Evolutionary conservation across 2,329 filamentous ascomycete species (phyloP).

Genomic region (Metarhizium humberi): DNA sequence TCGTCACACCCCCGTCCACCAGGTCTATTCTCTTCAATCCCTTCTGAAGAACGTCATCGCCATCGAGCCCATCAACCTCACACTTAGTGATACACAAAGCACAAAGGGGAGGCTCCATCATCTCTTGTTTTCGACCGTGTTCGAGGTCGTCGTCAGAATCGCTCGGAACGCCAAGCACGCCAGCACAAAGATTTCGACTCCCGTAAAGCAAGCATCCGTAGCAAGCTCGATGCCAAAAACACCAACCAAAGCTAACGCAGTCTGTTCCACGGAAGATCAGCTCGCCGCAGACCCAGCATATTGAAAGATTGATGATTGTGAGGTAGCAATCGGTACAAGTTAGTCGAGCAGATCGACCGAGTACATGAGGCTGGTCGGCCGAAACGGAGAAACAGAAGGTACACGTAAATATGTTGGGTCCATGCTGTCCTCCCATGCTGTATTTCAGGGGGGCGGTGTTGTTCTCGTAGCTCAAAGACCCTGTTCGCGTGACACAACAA

Average conservation of each 20-base stretch:
- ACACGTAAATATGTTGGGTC: constrained; percentile 34
- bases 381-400: constrained; percentile 44
- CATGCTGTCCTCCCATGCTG: neutral
- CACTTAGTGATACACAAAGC: constrained; percentile 32
- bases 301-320: constrained; percentile 40
- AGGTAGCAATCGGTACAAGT: constrained; percentile 38
- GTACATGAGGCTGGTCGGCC: constrained; percentile 24
- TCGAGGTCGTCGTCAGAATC: constrained; percentile 17
- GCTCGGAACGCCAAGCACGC: constrained; percentile 21
- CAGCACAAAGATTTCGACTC: constrained; percentile 26
- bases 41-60: constrained; percentile 25
- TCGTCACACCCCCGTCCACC: constrained; percentile 37
- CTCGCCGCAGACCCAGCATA: constrained; percentile 50
- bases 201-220: constrained; percentile 48
- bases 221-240: constrained; percentile 48
- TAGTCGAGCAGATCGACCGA: constrained; percentile 39
- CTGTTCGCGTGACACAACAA: neutral
- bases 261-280: constrained; percentile 43
- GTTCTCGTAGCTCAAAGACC: neutral
- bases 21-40: constrained; percentile 33
- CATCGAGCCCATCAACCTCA: constrained; percentile 25
- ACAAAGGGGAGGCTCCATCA: constrained; percentile 40
- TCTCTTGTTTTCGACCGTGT: constrained; percentile 25
- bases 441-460: neutral
- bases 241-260: constrained; percentile 50